Evolutionary conservation across 2,329 filamentous ascomycete genomes (phyloP).

Genomic region (Nemania serpens): DNA sequence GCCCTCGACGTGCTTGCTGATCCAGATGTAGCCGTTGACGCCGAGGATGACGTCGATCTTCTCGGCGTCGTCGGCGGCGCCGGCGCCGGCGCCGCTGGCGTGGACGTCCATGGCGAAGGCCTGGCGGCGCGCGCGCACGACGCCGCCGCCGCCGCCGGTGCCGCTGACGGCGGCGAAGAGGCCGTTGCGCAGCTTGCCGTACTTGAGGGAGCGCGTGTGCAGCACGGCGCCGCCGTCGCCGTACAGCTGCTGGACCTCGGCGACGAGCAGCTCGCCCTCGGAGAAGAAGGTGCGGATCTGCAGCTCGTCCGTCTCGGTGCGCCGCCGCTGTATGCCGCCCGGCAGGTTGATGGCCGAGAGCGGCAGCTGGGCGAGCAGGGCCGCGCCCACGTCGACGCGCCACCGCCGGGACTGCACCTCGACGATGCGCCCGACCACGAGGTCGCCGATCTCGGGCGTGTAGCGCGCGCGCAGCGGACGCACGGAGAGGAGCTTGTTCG

Average conservation of each 20-base stretch:
- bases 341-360: constrained; percentile 93
- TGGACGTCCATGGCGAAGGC: constrained; percentile 78
- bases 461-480: constrained; percentile 90
- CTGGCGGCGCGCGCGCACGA: constrained; percentile 82
- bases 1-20: constrained; percentile 78
- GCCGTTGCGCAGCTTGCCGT: constrained; percentile 94
- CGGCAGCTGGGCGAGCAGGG: constrained; percentile 82
- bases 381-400: constrained; percentile 92
- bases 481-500: constrained; percentile 95
- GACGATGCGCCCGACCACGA: constrained; percentile 90
- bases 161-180: constrained; percentile 83
- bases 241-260: constrained; percentile 90
- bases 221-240: constrained; percentile 83
- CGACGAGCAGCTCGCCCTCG: constrained; percentile 91
- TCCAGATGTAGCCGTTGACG: constrained; percentile 97
- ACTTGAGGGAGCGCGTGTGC: constrained; percentile 89
- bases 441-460: constrained; percentile 92
- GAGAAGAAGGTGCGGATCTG: constrained; percentile 98
- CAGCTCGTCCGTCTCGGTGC: constrained; percentile 94
- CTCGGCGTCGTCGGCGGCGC: constrained; percentile 51
- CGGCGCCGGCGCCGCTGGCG: constrained; percentile 28
- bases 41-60: constrained; percentile 86
- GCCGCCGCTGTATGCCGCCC: constrained; percentile 85
- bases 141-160: constrained; percentile 81
- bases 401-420: constrained; percentile 93